Percentiles rank a stretch among this genome's conserved stretches.
Evolutionary conservation across 2,329 filamentous ascomycete species (phyloP).

Genomic region (Pseudogymnoascus sp.): DNA sequence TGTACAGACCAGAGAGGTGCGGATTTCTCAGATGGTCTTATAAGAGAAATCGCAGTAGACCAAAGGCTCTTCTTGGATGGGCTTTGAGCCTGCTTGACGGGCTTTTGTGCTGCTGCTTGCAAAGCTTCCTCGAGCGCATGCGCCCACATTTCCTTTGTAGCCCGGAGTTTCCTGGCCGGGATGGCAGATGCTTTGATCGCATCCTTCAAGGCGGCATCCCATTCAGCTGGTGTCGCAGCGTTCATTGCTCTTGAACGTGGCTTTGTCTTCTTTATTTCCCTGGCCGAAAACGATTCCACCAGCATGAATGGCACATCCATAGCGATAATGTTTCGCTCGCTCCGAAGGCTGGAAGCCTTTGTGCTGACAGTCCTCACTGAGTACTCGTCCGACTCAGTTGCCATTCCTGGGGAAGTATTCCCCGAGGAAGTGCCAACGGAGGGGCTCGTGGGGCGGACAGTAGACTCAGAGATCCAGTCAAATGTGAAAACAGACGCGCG

Average conservation of each 20-base stretch:
- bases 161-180: neutral
- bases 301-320: conserved; percentile 8
- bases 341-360: conserved; percentile 22
- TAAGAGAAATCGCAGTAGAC: conserved; percentile 2
- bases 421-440: conserved; percentile 20
- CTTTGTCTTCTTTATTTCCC: conserved; percentile 1
- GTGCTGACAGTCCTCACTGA: conserved; percentile 27
- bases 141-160: conserved; percentile 7
- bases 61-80: conserved; percentile 1
- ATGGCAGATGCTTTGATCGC: neutral
- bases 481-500: conserved; percentile 14
- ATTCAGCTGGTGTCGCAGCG: conserved; percentile 9
- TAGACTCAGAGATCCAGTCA: conserved; percentile 29
- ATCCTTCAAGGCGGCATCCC: conserved; percentile 4
- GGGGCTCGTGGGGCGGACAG: conserved; percentile 23
- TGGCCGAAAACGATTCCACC: conserved; percentile 7
- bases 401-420: conserved; percentile 23
- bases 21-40: neutral
- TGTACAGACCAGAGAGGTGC: neutral
- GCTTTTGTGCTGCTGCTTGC: neutral
- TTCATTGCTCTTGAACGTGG: conserved; percentile 16
- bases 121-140: conserved; percentile 6
- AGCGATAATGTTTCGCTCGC: conserved; percentile 17
- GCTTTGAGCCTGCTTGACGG: neutral
- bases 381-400: conserved; percentile 23